phyloP scores from a whole-genome alignment of 2,329 filamentous ascomycete species.

The Diaporthe aspalathi region DNA sequence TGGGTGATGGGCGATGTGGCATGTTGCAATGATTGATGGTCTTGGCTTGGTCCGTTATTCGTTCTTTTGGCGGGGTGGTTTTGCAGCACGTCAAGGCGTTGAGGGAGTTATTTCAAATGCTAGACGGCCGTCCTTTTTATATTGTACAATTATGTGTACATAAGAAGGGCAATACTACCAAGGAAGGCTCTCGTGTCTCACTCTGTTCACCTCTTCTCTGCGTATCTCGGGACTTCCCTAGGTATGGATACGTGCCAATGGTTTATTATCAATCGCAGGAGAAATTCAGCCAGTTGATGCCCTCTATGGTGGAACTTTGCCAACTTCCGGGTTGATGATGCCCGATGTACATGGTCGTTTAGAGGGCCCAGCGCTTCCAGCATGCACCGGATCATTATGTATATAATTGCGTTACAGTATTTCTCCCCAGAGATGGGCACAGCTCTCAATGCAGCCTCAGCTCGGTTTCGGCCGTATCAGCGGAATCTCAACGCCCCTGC shows the following conservation, averaged over 20 bases:
- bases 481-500: constrained; percentile 40
- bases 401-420: background rate
- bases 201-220: background rate
- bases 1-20: too few species aligned
- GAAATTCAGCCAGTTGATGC: background rate
- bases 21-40: constrained; percentile 20
- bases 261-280: background rate
- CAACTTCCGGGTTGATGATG: background rate
- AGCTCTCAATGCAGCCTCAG: background rate
- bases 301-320: too few species aligned
- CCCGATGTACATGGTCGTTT: background rate
- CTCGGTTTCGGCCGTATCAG: constrained; percentile 36
- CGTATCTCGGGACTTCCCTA: background rate
- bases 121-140: background rate
- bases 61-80: constrained; percentile 14
- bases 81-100: constrained; percentile 4
- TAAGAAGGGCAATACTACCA: constrained; percentile 1
- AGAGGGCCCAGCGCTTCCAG: too few species aligned
- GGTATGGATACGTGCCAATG: background rate
- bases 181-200: background rate
- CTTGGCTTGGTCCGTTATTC: constrained; percentile 13
- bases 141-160: constrained; percentile 19
- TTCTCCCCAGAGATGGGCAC: too few species aligned
- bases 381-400: background rate
- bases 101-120: background rate